Evolutionary conservation across 1,284 basidiomycete genomes (phyloP).

Genomic region (Cutaneotrichosporon cyanovorans): DNA sequence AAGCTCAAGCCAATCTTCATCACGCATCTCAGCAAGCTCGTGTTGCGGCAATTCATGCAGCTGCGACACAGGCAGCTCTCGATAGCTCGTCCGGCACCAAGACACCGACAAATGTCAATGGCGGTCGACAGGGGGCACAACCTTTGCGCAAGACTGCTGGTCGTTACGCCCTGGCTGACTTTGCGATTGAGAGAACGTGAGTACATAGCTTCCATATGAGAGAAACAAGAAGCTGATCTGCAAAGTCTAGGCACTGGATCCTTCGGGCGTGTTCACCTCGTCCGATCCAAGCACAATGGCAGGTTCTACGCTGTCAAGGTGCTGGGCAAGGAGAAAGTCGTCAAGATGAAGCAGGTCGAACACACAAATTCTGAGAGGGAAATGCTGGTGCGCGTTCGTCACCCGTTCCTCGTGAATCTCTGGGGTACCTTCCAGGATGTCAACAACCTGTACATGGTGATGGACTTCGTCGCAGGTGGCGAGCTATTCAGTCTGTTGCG

Average conservation of each 20-base stretch:
- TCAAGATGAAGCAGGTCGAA: conserved; percentile 92
- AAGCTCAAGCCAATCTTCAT: conserved; percentile 44
- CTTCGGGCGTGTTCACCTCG: conserved; percentile 89
- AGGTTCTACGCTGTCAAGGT: conserved; percentile 95
- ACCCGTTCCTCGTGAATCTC: conserved; percentile 95
- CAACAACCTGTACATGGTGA: conserved; percentile 96
- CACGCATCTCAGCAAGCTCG: conserved; percentile 46
- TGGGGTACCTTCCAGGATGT: conserved; percentile 97
- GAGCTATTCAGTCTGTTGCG: conserved; percentile 89
- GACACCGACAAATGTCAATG: conserved; percentile 15
- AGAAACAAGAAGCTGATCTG: neutral
- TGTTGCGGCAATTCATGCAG: conserved; percentile 46
- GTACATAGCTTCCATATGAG: conserved; percentile 5
- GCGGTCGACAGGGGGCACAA: conserved; percentile 19
- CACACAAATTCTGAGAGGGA: conserved; percentile 94
- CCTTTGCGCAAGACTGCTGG: conserved; percentile 48
- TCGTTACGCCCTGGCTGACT: conserved; percentile 49
- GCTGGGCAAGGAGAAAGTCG: conserved; percentile 86
- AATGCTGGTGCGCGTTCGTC: conserved; percentile 81
- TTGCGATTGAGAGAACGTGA: conserved; percentile 49
- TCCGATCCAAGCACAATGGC: conserved; percentile 82
- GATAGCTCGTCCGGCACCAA: conserved; percentile 24
- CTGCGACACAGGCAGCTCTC: conserved; percentile 43
- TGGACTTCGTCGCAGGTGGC: conserved; percentile 98
- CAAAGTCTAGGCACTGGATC: conserved; percentile 74